Conservation (phyloP, 768 basidiomycete genomes). For the Pisolithus microcarpus region DNA sequence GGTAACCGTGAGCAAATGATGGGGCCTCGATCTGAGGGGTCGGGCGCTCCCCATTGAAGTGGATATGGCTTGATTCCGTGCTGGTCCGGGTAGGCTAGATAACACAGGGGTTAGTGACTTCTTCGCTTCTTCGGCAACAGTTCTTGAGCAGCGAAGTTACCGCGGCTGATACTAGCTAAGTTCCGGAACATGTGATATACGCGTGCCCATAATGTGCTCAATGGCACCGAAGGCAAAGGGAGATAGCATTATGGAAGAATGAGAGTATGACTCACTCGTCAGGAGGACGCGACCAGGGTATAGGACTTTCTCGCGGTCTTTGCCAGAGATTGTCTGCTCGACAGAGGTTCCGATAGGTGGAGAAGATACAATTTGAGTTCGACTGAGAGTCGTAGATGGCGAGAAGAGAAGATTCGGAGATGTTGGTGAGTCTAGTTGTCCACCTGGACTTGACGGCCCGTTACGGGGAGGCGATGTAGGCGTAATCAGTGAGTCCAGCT, state of each 20-base stretch:
- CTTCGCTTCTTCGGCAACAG: neutral
- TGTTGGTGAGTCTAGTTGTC: conserved; percentile 15
- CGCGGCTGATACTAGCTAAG: conserved; percentile 7
- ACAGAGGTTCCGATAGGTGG: conserved; percentile 12
- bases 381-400: conserved; percentile 20
- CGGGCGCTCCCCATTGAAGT: conserved; percentile 73
- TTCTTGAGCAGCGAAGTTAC: conserved; percentile 1
- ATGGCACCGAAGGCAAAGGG: neutral
- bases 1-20: conserved; percentile 84
- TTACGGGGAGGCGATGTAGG: conserved; percentile 17
- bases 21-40: conserved; percentile 67
- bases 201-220: conserved; percentile 1
- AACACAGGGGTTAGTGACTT: conserved; percentile 8
- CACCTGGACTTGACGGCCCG: conserved; percentile 22
- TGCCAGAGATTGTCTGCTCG: conserved; percentile 35
- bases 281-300: conserved; percentile 82
- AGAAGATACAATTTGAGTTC: conserved; percentile 23
- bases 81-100: conserved; percentile 80
- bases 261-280: conserved; percentile 53
- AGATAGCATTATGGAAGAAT: neutral
- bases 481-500: conserved; percentile 47
- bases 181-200: conserved; percentile 6
- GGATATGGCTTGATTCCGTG: conserved; percentile 78
- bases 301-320: conserved; percentile 62
- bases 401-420: conserved; percentile 22